Evolutionary conservation across 768 basidiomycete species (phyloP), one percentile per base, ranked within the genome.

Genomic region (Flagelloscypha sp.): DNA sequence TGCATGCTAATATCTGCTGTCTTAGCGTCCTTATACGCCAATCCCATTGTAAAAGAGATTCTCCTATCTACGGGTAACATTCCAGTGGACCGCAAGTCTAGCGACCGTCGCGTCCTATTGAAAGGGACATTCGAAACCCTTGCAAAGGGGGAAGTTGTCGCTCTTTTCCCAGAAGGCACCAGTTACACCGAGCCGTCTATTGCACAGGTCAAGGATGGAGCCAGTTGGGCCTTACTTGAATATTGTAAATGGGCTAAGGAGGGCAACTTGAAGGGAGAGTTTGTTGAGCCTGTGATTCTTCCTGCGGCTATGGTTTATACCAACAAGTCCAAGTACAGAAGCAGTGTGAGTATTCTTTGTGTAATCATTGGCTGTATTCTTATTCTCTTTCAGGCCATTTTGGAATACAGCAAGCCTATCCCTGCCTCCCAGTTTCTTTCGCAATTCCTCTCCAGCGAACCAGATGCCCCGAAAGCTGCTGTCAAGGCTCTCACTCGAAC

Each of bases 281-380:
- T 54, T 22, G 58, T 69, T 46, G 68, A 72, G 16, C 71, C 85
- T 4, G 62, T 70, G 18, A 72, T 97, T 44, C 61, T 94, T 24
- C 90, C 93, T 6, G 76, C 79, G 15, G 79, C 86, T 4, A 90
- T 99, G 43, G 88, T 89, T 10, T 98, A 98, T 57, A 89, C 87
- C 37, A 81, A 97, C 63, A 98, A 99, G 59, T 77, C 84, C 23
- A 94, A 93, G 64, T 99, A 98, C 54, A 71, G 93, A 43, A 93
- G 89, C 53, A 61, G 76, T 46, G 93, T 92, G 40, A 61, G 86
- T 65, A 45, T 65, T 32, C n/a, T n/a, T n/a, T 59, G 8, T 21
- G 23, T 25, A 17, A 12, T 16, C 30, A 12, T 32, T 30, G 16
- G 35, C 35, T 38, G 13, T 31, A 12, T 35, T 33, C 40, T 45